Evolutionary conservation across 176 grass and related monocot genomes (phyloP).

Genomic region (Musa beccarii): DNA sequence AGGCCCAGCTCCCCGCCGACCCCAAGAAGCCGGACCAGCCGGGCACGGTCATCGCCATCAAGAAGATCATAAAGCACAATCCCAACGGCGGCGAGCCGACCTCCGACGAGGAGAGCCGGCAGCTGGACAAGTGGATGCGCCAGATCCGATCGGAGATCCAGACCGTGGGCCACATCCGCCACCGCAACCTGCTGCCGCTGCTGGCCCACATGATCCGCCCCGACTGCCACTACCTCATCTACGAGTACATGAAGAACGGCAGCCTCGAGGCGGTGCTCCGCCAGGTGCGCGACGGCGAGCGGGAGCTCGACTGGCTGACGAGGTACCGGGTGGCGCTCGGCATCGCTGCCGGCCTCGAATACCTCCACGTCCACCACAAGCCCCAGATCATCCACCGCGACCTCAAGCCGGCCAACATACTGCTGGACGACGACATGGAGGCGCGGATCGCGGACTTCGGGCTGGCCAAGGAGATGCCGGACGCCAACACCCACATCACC

Average conservation of each 20-base stretch:
- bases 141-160: slow-evolving; percentile 4
- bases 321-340: not conserved
- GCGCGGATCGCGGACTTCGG: slow-evolving; percentile 16
- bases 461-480: slow-evolving; percentile 10
- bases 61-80: not conserved
- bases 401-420: slow-evolving; percentile 15
- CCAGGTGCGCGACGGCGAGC: not conserved
- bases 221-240: not conserved
- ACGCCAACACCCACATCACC: not conserved
- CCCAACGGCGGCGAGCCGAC: not conserved
- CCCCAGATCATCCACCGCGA: slow-evolving; percentile 6
- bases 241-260: slow-evolving; percentile 14
- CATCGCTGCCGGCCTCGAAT: not conserved
- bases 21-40: not conserved
- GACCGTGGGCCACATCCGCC: slow-evolving; percentile 1
- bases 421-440: slow-evolving; percentile 8
- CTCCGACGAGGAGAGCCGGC: not conserved
- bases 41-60: not conserved
- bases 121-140: slow-evolving; percentile 11
- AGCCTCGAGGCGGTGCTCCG: not conserved
- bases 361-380: not conserved
- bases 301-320: not conserved
- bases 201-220: slow-evolving; percentile 3
- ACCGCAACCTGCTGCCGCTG: slow-evolving; percentile 17
- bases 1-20: not conserved